Conservation (phyloP, 352 stramenopile genomes). For the Elongisporangium senticosum region DNA sequence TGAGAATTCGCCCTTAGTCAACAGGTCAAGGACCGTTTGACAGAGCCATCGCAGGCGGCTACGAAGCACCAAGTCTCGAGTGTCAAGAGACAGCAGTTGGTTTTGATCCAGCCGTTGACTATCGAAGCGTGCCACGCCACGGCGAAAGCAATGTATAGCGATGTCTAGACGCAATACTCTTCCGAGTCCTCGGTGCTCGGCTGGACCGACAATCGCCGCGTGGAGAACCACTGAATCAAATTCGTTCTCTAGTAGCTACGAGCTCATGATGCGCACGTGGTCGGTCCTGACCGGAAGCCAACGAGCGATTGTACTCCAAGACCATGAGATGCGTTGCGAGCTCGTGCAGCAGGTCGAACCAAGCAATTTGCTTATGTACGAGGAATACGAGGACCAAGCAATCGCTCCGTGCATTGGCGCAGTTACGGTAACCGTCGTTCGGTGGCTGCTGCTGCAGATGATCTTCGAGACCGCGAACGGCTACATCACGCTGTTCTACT, state of each 20-base stretch:
- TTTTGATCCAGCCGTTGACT: not conserved
- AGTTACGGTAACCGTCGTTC: not conserved
- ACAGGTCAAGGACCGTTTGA: not conserved
- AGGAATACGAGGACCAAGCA: not conserved
- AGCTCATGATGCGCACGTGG: conserved; percentile 3
- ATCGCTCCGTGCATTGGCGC: not conserved
- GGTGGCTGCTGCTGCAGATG: not conserved
- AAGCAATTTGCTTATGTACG: conserved; percentile 3
- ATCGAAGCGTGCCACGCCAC: not conserved
- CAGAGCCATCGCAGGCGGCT: not conserved
- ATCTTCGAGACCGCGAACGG: not conserved
- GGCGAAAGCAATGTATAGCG: not conserved
- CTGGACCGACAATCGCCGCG: conserved; percentile 21
- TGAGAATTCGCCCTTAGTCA: not conserved
- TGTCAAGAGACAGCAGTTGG: not conserved
- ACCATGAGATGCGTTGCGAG: conserved; percentile 1
- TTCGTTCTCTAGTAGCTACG: conserved; percentile 22
- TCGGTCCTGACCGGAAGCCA: not conserved
- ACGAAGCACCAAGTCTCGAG: not conserved
- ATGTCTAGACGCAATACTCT: not conserved
- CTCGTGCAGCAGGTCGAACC: conserved; percentile 5
- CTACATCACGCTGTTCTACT: no score
- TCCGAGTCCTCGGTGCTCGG: conserved; percentile 11
- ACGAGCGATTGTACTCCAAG: conserved; percentile 1
- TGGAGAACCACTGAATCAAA: conserved; percentile 25